These are phyloP conservation scores for Lecanoromycetidae sp. DNA, from an alignment of 2,329 filamentous ascomycete species.

Conservation along the genomic window DNA sequence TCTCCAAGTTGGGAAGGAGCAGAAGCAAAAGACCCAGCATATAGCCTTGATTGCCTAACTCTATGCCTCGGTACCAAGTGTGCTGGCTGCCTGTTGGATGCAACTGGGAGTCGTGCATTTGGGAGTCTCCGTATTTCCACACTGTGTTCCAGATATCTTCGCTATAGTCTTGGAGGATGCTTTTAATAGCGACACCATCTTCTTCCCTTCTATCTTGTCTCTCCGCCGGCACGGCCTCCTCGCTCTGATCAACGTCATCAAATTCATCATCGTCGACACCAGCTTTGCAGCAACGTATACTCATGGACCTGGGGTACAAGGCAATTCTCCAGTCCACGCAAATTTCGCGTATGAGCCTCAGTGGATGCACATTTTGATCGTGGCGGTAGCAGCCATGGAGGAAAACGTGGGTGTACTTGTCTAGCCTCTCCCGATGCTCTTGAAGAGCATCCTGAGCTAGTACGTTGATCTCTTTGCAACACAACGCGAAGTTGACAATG, in stretches of 20 bases:
- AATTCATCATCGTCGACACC: no score
- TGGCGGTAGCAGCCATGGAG: background rate
- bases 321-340: conserved; percentile 3
- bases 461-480: background rate
- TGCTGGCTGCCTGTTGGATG: no score
- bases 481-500: background rate
- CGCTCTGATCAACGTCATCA: no score
- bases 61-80: background rate
- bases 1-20: background rate
- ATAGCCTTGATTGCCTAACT: background rate
- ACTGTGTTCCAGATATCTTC: no score
- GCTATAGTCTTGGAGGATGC: background rate
- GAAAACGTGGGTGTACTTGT: background rate
- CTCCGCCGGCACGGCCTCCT: no score
- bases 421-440: background rate
- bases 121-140: no score
- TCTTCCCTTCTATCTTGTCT: no score
- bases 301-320: background rate
- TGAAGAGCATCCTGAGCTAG: background rate
- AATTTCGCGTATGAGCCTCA: background rate
- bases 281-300: background rate
- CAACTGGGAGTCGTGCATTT: no score
- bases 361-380: background rate
- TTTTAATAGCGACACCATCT: background rate
- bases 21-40: background rate